phyloP scores from a whole-genome alignment of 805 yeast species.

The Candida railenensis region DNA sequence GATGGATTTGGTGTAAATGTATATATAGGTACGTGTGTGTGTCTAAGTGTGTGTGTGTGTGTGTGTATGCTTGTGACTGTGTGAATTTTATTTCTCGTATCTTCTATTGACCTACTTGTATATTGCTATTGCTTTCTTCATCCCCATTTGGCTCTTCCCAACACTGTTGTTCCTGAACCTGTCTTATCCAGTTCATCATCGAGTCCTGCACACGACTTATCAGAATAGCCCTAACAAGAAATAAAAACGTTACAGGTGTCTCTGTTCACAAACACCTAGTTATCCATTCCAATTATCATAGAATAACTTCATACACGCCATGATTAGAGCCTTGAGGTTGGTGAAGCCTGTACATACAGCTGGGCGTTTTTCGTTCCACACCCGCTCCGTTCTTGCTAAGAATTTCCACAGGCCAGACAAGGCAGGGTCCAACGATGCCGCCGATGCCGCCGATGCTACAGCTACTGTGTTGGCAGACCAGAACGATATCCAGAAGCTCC shows the following conservation, averaged over 20 bases:
- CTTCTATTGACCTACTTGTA: too few species aligned
- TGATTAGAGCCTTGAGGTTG: not conserved
- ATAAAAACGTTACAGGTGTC: not conserved
- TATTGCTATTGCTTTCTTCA: too few species aligned
- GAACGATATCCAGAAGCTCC: constrained; percentile 46
- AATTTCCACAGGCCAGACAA: constrained; percentile 31
- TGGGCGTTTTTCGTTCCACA: not conserved
- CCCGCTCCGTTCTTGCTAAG: not conserved
- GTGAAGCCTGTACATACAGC: not conserved
- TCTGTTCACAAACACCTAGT: too few species aligned
- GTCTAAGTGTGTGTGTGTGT: not conserved
- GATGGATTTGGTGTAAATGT: too few species aligned
- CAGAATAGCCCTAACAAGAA: not conserved
- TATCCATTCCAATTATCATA: too few species aligned
- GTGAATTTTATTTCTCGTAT: too few species aligned
- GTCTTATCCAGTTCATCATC: not conserved
- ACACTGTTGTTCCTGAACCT: too few species aligned
- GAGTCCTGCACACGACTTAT: not conserved
- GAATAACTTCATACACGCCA: too few species aligned
- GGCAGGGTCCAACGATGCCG: constrained; percentile 48
- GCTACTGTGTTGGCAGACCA: constrained; percentile 67
- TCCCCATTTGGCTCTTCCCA: too few species aligned
- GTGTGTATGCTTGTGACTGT: not conserved
- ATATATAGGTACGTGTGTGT: not conserved
- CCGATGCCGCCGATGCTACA: constrained; percentile 71